Base-by-base conservation (phyloP, 805 yeast species). In the Debaryomyces tyrocola region DNA sequence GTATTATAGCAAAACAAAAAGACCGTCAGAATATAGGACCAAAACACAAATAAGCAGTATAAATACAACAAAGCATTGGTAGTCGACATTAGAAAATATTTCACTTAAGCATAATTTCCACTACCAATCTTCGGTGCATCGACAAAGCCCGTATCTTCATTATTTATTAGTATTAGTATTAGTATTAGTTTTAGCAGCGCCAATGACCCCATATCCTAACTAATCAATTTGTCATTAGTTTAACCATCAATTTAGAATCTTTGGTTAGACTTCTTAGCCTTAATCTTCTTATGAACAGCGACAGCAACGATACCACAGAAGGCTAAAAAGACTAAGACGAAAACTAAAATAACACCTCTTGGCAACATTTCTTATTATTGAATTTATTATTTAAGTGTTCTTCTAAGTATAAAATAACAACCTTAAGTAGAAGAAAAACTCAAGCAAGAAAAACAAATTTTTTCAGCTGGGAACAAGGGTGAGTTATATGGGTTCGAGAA, bases 271-370 rank as follows among this genome's bases (percentile, higher is more conserved):
- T 73, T 75, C 60, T 63, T 73, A 31, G 70, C 72, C 63, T 69
- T 69, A 52, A 74, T 37, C 54, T 60, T 66, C 73, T 73, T 75
- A 50, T 63, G 66, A 59, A 69, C 51, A 54, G 62, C 58, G 49
- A 73, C 61, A 59, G 65, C 67, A 52, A 56, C 48, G 47, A 76
- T 55, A 52, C 67, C 74, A 53, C 55, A 46, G 48, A 59, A 54
- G 50, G 76, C 79, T 64, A 77, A 78, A 70, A 79, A 79, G 52
- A 80, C 54, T 63, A 80, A 74, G 54, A 68, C 71, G 71, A 83
- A 82, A 56, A 84, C 89, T 66, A 83, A 75, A 67, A 83, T 83
- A 73, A 84, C 88, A 72, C 89, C 89, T 54, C 83, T 75, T 68
- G 89, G 87, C 63, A 83, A 75, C 85, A 82, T 83, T 63, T 61